Percentiles rank a stretch among this genome's conserved stretches.
Conservation (phyloP, 2,329 filamentous ascomycete species). For the Cadophora sp. region DNA sequence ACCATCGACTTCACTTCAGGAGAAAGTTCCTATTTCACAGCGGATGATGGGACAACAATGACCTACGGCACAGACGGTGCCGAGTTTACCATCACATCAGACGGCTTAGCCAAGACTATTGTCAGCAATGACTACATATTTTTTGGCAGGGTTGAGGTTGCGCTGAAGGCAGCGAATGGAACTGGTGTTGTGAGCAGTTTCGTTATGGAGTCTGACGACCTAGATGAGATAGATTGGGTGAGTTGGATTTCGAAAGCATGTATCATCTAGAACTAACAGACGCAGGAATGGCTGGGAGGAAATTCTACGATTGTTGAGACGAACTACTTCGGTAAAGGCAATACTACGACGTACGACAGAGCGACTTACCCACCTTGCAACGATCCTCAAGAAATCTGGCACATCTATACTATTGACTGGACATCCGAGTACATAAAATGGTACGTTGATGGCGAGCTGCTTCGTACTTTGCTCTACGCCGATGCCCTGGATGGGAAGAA, state of each 20-base stretch:
- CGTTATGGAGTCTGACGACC: constrained; percentile 77
- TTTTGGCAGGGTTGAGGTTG: constrained; percentile 78
- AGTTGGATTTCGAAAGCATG: constrained; percentile 42
- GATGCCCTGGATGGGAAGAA: constrained; percentile 66
- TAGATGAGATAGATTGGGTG: constrained; percentile 84
- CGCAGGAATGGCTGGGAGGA: constrained; percentile 55
- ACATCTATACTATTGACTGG: constrained; percentile 76
- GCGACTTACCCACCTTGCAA: constrained; percentile 64
- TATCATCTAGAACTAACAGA: not conserved
- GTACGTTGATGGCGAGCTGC: constrained; percentile 69
- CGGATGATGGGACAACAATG: constrained; percentile 66
- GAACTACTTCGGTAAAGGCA: constrained; percentile 72
- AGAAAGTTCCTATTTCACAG: constrained; percentile 62
- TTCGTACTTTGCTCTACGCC: constrained; percentile 65
- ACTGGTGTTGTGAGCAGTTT: constrained; percentile 79
- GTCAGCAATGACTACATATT: constrained; percentile 83
- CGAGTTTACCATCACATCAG: constrained; percentile 71
- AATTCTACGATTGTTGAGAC: constrained; percentile 68
- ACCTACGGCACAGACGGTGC: constrained; percentile 70
- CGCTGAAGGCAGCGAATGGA: constrained; percentile 76
- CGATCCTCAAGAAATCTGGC: constrained; percentile 62
- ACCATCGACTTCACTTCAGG: constrained; percentile 65
- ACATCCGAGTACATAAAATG: constrained; percentile 69
- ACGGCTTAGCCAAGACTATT: constrained; percentile 78
- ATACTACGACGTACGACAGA: constrained; percentile 72